These are phyloP conservation scores for Betula pendula DNA, from an alignment of 306 rosid genomes.

Conservation along the genomic window DNA sequence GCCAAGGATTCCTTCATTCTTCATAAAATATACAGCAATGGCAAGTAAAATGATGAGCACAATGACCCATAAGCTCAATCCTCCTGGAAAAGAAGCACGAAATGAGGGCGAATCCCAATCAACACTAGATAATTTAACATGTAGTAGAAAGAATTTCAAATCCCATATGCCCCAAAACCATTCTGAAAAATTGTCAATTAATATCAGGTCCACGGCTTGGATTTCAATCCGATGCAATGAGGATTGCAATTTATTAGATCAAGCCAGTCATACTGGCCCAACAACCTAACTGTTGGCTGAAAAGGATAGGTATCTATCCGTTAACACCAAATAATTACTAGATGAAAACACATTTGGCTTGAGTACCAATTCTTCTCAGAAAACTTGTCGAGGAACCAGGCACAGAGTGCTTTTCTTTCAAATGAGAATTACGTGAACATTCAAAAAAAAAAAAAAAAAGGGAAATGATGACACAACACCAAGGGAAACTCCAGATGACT, in stretches of 20 bases:
- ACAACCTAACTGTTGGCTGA: background rate
- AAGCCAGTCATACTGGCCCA: background rate
- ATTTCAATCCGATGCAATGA: background rate
- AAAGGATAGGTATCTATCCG: background rate
- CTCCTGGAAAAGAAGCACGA: constrained; percentile 45
- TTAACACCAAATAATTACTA: background rate
- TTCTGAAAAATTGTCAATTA: background rate
- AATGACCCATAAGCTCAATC: constrained; percentile 63
- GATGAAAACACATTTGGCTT: background rate
- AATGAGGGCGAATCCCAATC: background rate
- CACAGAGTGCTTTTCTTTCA: background rate
- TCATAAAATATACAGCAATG: constrained; percentile 57
- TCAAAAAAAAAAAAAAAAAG: too few relatives aligned
- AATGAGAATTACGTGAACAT: background rate
- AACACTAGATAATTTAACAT: constrained; percentile 8
- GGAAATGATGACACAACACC: background rate
- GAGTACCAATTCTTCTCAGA: background rate
- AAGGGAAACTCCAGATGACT: background rate
- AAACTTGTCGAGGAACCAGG: background rate
- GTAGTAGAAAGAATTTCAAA: background rate
- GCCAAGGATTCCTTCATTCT: constrained; percentile 32
- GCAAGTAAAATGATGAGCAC: constrained; percentile 62
- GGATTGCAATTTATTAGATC: background rate
- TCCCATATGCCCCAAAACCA: background rate
- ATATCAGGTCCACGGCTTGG: background rate